phyloP scores from a whole-genome alignment of 2,329 filamentous ascomycete genomes.

The Venturia oleaginea region DNA sequence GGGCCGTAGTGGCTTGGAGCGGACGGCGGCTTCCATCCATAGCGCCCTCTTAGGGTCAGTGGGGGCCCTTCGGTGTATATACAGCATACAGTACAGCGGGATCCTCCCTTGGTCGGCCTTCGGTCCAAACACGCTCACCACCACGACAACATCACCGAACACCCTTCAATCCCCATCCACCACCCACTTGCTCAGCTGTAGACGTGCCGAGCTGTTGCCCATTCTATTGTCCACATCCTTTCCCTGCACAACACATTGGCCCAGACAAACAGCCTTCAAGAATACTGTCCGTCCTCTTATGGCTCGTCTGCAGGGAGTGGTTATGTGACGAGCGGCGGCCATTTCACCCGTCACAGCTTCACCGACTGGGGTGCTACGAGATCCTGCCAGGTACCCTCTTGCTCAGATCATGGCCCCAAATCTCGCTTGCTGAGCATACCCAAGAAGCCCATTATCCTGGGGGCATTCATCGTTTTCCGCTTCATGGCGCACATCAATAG shows the following conservation, averaged over 20 bases:
- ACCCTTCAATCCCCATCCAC: neutral
- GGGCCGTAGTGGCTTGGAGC: slow-evolving; percentile 3
- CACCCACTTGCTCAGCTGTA: neutral
- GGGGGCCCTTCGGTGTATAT: neutral
- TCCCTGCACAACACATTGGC: neutral
- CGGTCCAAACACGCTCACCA: neutral
- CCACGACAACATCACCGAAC: neutral
- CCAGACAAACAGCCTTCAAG: neutral
- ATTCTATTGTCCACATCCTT: neutral
- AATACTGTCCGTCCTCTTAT: neutral
- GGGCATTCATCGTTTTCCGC: neutral
- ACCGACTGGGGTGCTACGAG: neutral
- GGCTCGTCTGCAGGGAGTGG: neutral
- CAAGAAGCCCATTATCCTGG: neutral
- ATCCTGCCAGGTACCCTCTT: slow-evolving; percentile 8
- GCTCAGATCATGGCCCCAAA: neutral
- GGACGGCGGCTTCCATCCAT: slow-evolving; percentile 4
- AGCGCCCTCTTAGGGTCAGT: neutral
- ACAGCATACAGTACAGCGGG: neutral
- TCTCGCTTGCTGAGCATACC: neutral
- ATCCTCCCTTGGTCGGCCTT: neutral
- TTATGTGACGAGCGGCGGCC: slow-evolving; percentile 1
- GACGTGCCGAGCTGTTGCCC: neutral
- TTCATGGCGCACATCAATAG: neutral
- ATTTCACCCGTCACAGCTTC: neutral